These are phyloP conservation scores for Amphicarpaea edgeworthii DNA, from an alignment of 306 rosid genomes.

Conservation along the genomic window DNA sequence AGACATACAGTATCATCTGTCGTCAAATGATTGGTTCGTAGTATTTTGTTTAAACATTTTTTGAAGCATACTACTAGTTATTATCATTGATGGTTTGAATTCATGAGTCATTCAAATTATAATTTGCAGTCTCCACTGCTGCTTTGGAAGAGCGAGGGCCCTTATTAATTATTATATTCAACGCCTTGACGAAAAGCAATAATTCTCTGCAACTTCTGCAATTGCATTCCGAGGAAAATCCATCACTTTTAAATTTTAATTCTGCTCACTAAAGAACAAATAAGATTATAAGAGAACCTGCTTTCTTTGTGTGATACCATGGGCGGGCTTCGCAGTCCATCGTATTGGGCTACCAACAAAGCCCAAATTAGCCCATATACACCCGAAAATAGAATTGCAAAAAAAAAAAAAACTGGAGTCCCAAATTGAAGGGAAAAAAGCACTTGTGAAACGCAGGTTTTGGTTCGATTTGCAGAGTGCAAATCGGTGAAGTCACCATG, in stretches of 20 bases:
- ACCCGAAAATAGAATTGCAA: background rate
- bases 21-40: too few species aligned
- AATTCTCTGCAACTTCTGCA: background rate
- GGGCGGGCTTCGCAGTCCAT: background rate
- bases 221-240: background rate
- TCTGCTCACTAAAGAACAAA: background rate
- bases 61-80: too few species aligned
- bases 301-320: background rate
- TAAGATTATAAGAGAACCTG: too few species aligned
- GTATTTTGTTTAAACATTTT: too few species aligned
- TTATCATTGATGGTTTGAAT: too few species aligned
- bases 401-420: background rate
- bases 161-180: background rate
- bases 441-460: background rate
- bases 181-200: background rate
- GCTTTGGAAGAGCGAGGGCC: too few species aligned
- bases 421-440: constrained; percentile 23
- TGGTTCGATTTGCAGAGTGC: constrained; percentile 8
- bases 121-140: too few species aligned
- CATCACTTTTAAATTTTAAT: too few species aligned
- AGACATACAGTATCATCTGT: too few species aligned
- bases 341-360: constrained; percentile 1
- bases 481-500: constrained; percentile 55
- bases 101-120: too few species aligned
- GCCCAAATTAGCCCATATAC: constrained; percentile 15